These are phyloP conservation scores for Gracilaria vermiculophylla DNA, from an alignment of 23 red algal species.

Conservation along the genomic window DNA sequence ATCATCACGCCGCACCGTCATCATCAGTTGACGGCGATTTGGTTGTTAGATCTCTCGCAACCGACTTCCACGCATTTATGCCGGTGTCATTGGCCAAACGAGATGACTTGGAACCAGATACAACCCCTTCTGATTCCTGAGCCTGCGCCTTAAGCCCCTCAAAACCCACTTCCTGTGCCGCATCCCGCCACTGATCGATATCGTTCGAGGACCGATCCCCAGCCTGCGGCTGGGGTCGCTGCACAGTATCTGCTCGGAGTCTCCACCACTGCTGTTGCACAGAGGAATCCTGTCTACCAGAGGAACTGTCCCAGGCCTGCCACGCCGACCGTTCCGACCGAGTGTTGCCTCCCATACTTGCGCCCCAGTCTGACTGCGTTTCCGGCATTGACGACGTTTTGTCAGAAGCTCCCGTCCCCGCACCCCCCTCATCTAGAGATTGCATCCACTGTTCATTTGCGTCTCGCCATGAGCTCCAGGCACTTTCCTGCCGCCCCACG, in stretches of 20 bases:
- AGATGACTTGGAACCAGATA: not conserved
- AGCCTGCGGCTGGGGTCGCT: not conserved
- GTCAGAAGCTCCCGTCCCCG: not conserved
- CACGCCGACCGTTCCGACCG: constrained; percentile 55
- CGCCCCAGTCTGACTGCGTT: constrained; percentile 38
- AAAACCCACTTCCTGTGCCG: not conserved
- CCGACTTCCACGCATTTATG: constrained; percentile 5
- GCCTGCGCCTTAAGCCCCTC: not conserved
- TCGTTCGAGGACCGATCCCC: not conserved
- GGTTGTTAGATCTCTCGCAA: constrained; percentile 10
- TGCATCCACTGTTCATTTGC: constrained; percentile 36
- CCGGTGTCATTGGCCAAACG: not conserved
- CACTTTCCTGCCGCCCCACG: not conserved
- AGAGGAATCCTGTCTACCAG: not conserved
- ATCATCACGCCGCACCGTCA: not conserved
- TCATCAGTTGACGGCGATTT: not conserved
- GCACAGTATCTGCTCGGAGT: not conserved
- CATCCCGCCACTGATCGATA: constrained; percentile 28
- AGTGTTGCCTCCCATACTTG: constrained; percentile 2
- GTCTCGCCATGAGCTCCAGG: constrained; percentile 34
- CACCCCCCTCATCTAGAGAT: not conserved
- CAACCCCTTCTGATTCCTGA: not conserved
- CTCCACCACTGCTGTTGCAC: constrained; percentile 17
- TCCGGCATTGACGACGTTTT: not conserved
- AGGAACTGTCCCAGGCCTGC: constrained; percentile 31